phyloP scores from a whole-genome alignment of 139 green algal species.

The Mesotaenium endlicherianum region DNA sequence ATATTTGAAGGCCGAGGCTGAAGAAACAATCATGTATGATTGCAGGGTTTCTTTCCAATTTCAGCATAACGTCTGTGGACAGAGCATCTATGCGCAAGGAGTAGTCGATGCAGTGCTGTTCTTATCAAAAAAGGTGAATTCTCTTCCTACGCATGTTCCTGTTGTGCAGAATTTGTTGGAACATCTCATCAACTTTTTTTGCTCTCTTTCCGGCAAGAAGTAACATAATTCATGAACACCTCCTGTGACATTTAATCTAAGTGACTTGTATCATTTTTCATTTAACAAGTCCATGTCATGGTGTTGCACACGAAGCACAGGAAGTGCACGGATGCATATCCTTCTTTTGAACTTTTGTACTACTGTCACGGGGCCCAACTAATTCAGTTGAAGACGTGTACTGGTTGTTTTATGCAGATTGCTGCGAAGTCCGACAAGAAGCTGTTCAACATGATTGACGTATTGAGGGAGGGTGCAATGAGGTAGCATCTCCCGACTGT shows the following conservation, averaged over 20 bases:
- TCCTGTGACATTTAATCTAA: background rate
- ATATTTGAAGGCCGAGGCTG: too few species aligned
- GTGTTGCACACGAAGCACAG: too few species aligned
- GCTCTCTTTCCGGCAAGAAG: slow-evolving; percentile 15
- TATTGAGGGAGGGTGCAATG: slow-evolving; percentile 89
- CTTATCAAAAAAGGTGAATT: slow-evolving; percentile 55
- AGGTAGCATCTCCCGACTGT: too few species aligned
- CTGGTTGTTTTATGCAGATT: slow-evolving; percentile 58
- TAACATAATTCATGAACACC: background rate
- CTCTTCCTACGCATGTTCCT: background rate
- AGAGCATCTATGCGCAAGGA: slow-evolving; percentile 92
- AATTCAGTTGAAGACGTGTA: too few species aligned
- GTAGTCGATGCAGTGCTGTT: slow-evolving; percentile 93
- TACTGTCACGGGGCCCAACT: too few species aligned
- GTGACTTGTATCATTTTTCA: too few species aligned
- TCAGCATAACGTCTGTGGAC: slow-evolving; percentile 94
- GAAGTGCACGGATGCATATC: too few species aligned
- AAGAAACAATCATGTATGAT: background rate
- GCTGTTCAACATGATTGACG: slow-evolving; percentile 98
- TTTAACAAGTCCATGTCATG: too few species aligned
- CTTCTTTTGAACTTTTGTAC: background rate
- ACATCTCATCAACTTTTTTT: background rate
- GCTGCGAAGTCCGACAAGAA: slow-evolving; percentile 63
- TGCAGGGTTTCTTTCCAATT: slow-evolving; percentile 87
- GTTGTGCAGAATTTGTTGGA: background rate